phyloP scores from a whole-genome alignment of 1,284 basidiomycete genomes.

The Moesziomyces globuligerus region DNA sequence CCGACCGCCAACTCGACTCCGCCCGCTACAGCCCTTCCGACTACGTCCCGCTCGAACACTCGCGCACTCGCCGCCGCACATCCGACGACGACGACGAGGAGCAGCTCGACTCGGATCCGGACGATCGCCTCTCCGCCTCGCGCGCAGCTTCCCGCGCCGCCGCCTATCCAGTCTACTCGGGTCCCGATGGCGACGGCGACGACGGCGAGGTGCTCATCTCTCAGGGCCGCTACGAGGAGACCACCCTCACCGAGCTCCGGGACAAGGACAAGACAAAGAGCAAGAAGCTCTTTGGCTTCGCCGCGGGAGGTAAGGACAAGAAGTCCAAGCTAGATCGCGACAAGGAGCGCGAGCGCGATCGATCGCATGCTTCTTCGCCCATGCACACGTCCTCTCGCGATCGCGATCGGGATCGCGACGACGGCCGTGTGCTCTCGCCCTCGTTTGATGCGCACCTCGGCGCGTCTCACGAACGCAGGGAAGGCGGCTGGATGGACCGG shows the following conservation, averaged over 20 bases:
- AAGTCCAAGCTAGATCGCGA: slow-evolving; percentile 27
- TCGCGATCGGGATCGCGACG: slow-evolving; percentile 22
- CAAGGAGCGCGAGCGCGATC: slow-evolving; percentile 17
- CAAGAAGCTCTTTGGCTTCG: slow-evolving; percentile 43
- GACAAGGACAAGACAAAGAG: slow-evolving; percentile 35
- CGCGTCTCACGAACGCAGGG: slow-evolving; percentile 17
- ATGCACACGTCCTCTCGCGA: slow-evolving; percentile 10
- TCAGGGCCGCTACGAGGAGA: slow-evolving; percentile 39
- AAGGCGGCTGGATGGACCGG: slow-evolving; percentile 42
- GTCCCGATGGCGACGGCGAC: slow-evolving; percentile 13
- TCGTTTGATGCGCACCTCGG: slow-evolving; percentile 6
- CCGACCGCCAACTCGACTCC: neutral
- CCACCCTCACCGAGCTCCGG: slow-evolving; percentile 9
- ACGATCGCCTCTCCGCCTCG: slow-evolving; percentile 10
- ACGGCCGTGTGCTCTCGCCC: slow-evolving; percentile 9
- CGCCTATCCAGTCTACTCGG: slow-evolving; percentile 43
- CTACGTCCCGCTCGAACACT: slow-evolving; percentile 1
- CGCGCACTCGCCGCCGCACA: slow-evolving; percentile 5
- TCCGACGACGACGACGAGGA: slow-evolving; percentile 8
- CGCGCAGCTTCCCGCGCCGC: slow-evolving; percentile 6
- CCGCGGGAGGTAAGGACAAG: slow-evolving; percentile 32
- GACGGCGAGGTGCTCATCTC: slow-evolving; percentile 41
- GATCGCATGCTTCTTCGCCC: slow-evolving; percentile 9
- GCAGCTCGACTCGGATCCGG: slow-evolving; percentile 1
- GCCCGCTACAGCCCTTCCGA: neutral